phyloP scores from a whole-genome alignment of 495 filamentous ascomycete species.

The Evansstolkia leycettana region DNA sequence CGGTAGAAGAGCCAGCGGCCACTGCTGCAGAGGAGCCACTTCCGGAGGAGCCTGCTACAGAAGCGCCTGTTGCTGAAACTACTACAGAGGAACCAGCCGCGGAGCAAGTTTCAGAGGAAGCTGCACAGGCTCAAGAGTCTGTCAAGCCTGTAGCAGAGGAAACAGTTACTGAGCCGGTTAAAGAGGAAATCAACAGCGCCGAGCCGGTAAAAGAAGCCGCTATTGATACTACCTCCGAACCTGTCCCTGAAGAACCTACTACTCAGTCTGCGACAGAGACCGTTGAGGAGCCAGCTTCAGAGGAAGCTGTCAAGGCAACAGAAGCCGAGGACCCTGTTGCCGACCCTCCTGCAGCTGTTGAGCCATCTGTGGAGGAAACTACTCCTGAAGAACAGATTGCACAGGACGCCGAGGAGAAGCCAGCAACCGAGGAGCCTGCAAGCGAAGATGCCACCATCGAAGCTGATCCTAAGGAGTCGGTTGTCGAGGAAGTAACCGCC shows the following conservation, averaged over 20 bases:
- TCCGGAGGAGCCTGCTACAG: not conserved
- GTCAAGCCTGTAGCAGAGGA: constrained; percentile 4
- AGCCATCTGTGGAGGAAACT: no score
- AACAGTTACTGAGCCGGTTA: constrained; percentile 2
- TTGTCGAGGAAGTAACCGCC: constrained; percentile 6
- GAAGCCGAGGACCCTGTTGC: no score
- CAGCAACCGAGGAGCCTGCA: not conserved
- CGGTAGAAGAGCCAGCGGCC: not conserved
- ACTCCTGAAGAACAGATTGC: no score
- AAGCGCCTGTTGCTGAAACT: constrained; percentile 1
- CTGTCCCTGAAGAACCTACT: not conserved
- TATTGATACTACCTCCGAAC: not conserved
- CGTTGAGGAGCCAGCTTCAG: constrained; percentile 1
- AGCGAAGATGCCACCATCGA: constrained; percentile 1
- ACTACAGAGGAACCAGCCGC: constrained; percentile 3
- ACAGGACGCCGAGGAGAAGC: no score
- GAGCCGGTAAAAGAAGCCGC: not conserved
- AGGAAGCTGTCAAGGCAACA: constrained; percentile 1
- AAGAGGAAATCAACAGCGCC: constrained; percentile 5
- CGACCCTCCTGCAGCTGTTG: no score
- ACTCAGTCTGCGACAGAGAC: no score
- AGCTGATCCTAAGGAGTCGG: constrained; percentile 5
- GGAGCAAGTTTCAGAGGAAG: constrained; percentile 3
- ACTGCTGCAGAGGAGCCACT: not conserved
- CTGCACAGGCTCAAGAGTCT: no score